phyloP scores from a whole-genome alignment of 2,329 filamentous ascomycete species.

The Aspergillus fischeri region DNA sequence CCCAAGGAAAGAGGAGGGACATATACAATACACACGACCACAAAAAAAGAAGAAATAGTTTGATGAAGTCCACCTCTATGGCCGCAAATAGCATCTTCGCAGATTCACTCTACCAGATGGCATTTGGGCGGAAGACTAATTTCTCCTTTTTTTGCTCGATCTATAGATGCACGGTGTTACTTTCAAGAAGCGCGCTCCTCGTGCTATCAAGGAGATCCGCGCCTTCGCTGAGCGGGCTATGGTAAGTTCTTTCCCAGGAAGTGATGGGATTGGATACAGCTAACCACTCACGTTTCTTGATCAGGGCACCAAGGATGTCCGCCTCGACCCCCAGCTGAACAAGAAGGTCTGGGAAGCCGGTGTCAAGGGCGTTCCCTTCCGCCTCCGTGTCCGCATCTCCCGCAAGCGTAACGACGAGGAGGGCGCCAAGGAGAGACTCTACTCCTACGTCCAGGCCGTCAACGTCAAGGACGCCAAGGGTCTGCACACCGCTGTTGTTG shows the following conservation, averaged over 20 bases:
- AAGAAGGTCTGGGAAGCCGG: slow-evolving; percentile 99
- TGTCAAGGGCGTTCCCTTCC: slow-evolving; percentile 97
- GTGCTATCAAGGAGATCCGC: slow-evolving; percentile 99
- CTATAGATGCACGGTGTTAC: slow-evolving; percentile 86
- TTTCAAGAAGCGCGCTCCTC: slow-evolving; percentile 99
- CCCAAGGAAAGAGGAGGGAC: neutral
- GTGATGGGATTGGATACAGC: neutral
- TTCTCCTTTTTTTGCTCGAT: slow-evolving; percentile 33
- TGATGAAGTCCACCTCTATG: slow-evolving; percentile 66
- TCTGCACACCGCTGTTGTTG: slow-evolving; percentile 84
- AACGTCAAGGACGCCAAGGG: slow-evolving; percentile 99
- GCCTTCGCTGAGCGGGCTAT: slow-evolving; percentile 88
- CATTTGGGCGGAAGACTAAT: slow-evolving; percentile 68
- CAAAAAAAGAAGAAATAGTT: slow-evolving; percentile 54
- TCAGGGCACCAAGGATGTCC: slow-evolving; percentile 94
- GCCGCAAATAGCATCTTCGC: slow-evolving; percentile 28
- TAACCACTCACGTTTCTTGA: slow-evolving; percentile 2
- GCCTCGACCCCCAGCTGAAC: slow-evolving; percentile 97
- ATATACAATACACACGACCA: slow-evolving; percentile 11
- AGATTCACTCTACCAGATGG: slow-evolving; percentile 29
- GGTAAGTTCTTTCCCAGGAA: slow-evolving; percentile 59
- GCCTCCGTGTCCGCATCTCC: slow-evolving; percentile 96
- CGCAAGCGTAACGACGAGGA: slow-evolving; percentile 99
- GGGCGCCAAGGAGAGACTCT: slow-evolving; percentile 98
- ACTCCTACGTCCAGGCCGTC: slow-evolving; percentile 99